These are phyloP conservation scores for Trichoderma arundinaceum DNA, from an alignment of 2,329 filamentous ascomycete genomes.

Conservation along the genomic window DNA sequence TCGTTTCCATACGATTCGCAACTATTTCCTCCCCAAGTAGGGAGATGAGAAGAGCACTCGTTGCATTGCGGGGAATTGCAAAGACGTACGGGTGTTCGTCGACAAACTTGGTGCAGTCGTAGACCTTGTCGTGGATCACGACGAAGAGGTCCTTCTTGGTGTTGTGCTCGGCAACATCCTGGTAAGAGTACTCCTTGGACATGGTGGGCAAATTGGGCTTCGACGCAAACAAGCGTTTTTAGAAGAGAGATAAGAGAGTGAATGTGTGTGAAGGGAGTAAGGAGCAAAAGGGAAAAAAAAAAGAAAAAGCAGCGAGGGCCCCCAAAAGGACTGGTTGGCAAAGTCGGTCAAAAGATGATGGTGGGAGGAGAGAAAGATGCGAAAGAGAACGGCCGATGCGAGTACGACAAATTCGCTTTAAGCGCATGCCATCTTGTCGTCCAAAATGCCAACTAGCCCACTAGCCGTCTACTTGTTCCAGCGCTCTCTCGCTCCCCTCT, in stretches of 20 bases:
- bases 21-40: background rate
- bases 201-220: constrained; percentile 38
- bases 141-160: constrained; percentile 93
- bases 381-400: constrained; percentile 15
- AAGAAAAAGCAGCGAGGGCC: background rate
- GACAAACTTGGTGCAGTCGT: constrained; percentile 85
- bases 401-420: constrained; percentile 24
- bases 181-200: constrained; percentile 68
- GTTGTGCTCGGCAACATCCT: constrained; percentile 84
- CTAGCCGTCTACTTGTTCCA: background rate
- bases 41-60: background rate
- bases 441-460: constrained; percentile 18
- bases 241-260: background rate
- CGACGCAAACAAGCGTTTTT: background rate
- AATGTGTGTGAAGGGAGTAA: background rate
- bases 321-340: constrained; percentile 13
- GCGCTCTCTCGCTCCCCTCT: background rate
- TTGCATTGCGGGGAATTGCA: background rate
- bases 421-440: background rate
- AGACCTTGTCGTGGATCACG: constrained; percentile 96
- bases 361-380: constrained; percentile 8
- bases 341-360: constrained; percentile 28
- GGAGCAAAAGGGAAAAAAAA: background rate
- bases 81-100: constrained; percentile 88
- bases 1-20: background rate